Evolutionary conservation across 495 filamentous ascomycete species (phyloP), one percentile per base, ranked within the genome.

Genomic region (Hyphodiscus hymeniophilus): DNA sequence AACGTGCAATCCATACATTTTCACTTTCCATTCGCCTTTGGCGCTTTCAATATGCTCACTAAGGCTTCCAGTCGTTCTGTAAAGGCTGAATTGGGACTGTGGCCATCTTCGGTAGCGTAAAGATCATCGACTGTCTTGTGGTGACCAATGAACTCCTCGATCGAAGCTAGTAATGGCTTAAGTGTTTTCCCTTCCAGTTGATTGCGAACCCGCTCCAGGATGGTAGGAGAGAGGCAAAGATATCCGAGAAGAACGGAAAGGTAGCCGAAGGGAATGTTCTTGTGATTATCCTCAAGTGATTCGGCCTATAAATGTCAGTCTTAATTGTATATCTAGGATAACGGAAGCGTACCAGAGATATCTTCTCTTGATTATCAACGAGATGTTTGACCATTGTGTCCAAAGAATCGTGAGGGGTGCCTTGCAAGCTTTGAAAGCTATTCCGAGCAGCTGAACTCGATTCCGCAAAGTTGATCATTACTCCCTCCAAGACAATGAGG

Each of bases 211-310:
- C 69, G 61, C 21, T 63, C 59, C 28, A 74, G 63, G 11, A 79
- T 76, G 23, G 70, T 66, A 11, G 58, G 39, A 42, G 80, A 67
- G 16, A 90, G 68, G 59, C 84, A 89, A 13, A 96, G 71, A 41
- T 84, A 87, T 22, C 87, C 83, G 10, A 99, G 68, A 3, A 96
- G 70, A 3, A 97, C 80, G 0, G 91, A 80, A 34, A 99, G 72
- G 57, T 95, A 99, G 22, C 94, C 94, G 48, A 90, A 81, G 2
- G 87, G 85, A 23, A 99, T 89, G 61, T 91, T 95, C 42, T 81
- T 76, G 42, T 84, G 82, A n/a, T 82, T 81, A 56, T 88, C 87
- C 60, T 88, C 74, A 58, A 90, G 76, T 0, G 89, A 92, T 61
- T 87, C 80, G 46, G 86, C 89, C 87, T 95, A 42, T 3, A 21